phyloP scores from a whole-genome alignment of 1,284 basidiomycete genomes.

The Microbotryum saponariae region DNA sequence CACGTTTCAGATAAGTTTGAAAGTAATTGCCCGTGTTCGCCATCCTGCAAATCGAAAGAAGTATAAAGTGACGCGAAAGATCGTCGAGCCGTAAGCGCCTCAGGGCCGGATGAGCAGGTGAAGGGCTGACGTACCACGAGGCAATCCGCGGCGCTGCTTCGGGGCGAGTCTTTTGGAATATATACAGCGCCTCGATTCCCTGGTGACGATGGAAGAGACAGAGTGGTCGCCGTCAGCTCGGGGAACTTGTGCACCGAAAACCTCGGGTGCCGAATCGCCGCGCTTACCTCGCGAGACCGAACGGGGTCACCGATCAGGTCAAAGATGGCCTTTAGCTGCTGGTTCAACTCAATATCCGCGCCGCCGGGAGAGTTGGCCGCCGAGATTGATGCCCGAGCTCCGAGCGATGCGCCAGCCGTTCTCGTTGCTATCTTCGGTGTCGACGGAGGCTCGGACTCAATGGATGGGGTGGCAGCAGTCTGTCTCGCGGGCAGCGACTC shows the following conservation, averaged over 20 bases:
- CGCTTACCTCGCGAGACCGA: slow-evolving; percentile 61
- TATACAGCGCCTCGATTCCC: slow-evolving; percentile 91
- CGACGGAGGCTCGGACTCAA: not conserved
- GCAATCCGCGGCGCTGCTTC: slow-evolving; percentile 74
- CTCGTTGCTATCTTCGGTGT: slow-evolving; percentile 1
- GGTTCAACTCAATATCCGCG: slow-evolving; percentile 32
- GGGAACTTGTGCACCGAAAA: not conserved
- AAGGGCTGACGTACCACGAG: slow-evolving; percentile 12
- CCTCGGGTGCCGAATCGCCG: slow-evolving; percentile 41
- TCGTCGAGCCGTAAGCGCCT: not conserved
- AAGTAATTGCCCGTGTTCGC: slow-evolving; percentile 45
- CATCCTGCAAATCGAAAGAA: slow-evolving; percentile 32
- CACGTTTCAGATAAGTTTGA: slow-evolving; percentile 44
- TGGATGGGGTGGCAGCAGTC: too few relatives aligned
- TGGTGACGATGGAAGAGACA: not conserved
- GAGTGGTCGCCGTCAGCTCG: too few relatives aligned
- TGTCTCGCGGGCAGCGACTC: not conserved
- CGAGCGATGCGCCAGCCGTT: slow-evolving; percentile 3
- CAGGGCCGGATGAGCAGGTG: not conserved
- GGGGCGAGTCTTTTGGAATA: slow-evolving; percentile 86
- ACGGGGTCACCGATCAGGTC: slow-evolving; percentile 76
- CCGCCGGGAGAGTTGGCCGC: slow-evolving; percentile 11
- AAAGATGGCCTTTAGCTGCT: slow-evolving; percentile 69
- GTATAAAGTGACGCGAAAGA: not conserved
- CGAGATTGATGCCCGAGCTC: not conserved